These are phyloP conservation scores for Solanum chiquidenum DNA, from an alignment of 257 asterid genomes.

Conservation along the genomic window DNA sequence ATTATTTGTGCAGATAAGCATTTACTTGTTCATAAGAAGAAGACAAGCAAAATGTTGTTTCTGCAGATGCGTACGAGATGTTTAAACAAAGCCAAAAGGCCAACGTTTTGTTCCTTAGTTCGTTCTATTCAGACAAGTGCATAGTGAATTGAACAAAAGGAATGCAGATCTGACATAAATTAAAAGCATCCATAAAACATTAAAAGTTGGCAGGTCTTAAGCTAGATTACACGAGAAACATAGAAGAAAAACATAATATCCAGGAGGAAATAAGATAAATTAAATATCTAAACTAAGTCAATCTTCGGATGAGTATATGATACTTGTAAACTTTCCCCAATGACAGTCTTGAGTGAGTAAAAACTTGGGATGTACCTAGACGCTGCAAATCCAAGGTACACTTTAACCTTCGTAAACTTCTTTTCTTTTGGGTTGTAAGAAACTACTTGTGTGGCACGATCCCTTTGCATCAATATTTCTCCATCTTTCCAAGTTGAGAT, in stretches of 20 bases:
- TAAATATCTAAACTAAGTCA: background rate
- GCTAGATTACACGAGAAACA: background rate
- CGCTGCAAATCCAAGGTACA: background rate
- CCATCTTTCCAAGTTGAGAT: background rate
- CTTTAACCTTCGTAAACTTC: background rate
- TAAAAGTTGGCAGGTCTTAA: background rate
- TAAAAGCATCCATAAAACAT: background rate
- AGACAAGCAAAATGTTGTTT: too few relatives aligned
- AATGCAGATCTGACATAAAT: too few relatives aligned
- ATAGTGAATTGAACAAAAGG: too few relatives aligned
- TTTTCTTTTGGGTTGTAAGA: background rate
- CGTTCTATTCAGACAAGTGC: too few relatives aligned
- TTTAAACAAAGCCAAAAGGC: too few relatives aligned
- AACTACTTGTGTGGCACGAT: background rate
- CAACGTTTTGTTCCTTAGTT: too few relatives aligned
- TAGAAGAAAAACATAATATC: background rate
- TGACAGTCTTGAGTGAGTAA: background rate
- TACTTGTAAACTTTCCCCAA: background rate
- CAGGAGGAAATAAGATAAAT: background rate
- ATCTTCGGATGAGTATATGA: background rate
- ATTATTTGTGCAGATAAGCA: too few relatives aligned
- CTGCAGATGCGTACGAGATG: too few relatives aligned
- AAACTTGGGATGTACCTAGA: background rate
- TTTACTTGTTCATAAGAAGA: too few relatives aligned
- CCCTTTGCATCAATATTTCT: background rate